phyloP scores from a whole-genome alignment of 192 early-diverging fungal genomes.

The Coemansia sp. region DNA sequence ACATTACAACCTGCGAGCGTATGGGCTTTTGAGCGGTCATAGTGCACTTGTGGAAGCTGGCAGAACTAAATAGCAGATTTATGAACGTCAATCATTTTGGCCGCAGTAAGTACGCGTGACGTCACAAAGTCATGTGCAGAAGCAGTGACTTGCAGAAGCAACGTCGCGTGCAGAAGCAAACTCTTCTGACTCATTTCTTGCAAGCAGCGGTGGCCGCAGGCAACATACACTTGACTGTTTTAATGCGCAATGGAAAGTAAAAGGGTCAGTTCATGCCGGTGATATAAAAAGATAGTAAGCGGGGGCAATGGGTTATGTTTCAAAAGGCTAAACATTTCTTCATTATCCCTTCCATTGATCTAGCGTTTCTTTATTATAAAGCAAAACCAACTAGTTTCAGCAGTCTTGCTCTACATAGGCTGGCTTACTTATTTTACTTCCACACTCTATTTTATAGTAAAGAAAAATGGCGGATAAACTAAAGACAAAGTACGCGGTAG shows the following conservation, averaged over 20 bases:
- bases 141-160: neutral
- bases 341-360: neutral
- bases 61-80: no score
- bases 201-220: constrained; percentile 4
- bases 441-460: neutral
- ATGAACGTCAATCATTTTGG: neutral
- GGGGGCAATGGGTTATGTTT: neutral
- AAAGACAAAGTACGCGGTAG: constrained; percentile 41
- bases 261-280: neutral
- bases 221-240: neutral
- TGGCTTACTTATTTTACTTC: neutral
- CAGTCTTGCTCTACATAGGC: no score
- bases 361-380: neutral
- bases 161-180: no score
- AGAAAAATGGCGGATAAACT: neutral
- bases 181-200: neutral
- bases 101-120: neutral
- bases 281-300: neutral
- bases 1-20: no score
- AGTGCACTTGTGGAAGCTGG: neutral
- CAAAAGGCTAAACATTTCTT: neutral
- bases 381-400: no score
- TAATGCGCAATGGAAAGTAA: neutral
- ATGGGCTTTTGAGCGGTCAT: no score
- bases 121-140: neutral